Evolutionary conservation across 2,329 filamentous ascomycete species (phyloP), one percentile per base, ranked within the genome.

Genomic region (Dactylellina drechsleri): DNA sequence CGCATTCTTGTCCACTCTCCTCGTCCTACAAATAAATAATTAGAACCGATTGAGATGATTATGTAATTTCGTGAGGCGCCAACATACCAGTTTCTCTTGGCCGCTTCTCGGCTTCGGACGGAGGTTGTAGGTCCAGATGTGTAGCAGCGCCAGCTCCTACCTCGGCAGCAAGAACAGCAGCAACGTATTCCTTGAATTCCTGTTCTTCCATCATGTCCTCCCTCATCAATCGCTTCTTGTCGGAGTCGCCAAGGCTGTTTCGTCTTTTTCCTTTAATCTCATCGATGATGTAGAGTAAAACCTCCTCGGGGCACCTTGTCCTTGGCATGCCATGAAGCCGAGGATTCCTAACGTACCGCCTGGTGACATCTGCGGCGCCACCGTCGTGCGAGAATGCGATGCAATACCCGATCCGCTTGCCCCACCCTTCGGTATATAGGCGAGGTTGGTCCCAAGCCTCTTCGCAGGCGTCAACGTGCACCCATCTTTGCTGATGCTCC

Each of bases 381-480:
- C 88, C 95, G 76, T 99, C 95, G 68, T 92, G 93, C 12, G 93
- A 96, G 81, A 99, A 99, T 60, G 94, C 95, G 75, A 99, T 90
- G 84, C 93, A 97, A 83, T 99, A 99, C 0, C 92, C 93, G 85
- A 98, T 92, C 84, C 95, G 96, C 85, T 95, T 95, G 78, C 91
- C 89, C 95, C 95, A 99, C 74, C 93, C 94, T 82, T 97, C 92
- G 5, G 92, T 89, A 83, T 98, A 98, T 8, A 98, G 86, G 53
- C 92, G 87, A 59, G 95, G 95, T 80, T 94, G 93, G 81, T 99
- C 95, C 93, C 93, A 98, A 0, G 92, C 89, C 81, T 94, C 94
- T 81, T 98, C 95, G 80, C 94, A 97, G 40, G 90, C 90, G 82
- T 99, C 95, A 49, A 97, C 93, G 78, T 98, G 94, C n/a, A 98